Evolutionary conservation across 352 stramenopile species (phyloP), one percentile per base, ranked within the genome.

Genomic region (Pythium chondricola): DNA sequence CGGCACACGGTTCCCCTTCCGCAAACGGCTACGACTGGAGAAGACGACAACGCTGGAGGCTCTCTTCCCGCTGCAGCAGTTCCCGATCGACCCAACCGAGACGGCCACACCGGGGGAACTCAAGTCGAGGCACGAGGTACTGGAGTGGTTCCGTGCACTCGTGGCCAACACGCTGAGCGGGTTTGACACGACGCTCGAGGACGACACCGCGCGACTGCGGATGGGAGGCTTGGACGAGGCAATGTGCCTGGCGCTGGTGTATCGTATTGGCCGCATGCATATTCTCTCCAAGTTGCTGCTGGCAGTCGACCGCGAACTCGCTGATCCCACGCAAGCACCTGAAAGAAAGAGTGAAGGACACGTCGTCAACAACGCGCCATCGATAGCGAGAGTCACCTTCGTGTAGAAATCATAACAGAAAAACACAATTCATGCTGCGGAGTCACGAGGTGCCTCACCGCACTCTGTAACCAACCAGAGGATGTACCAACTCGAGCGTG

Each of bases 11-110:
- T 65, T 83, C 32, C 67, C 67, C 9, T 83, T 83, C 45, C 57
- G 72, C 39, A 65, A 66, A 25, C 56, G 71, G 13, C 53, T 88
- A 6, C 69, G 71, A 16, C 59, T 85, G 20, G 74, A 87, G 41
- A 47, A 55, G 10, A 42, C 66, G 33, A 77, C 60, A 24, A 77
- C 65, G 2, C 55, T 86, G 14, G 61, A 79, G 6, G 67, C 74
- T 33, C 43, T 86, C 16, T 74, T 84, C 32, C 71, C 74, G 18
- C 43, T 74, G 3, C 2, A 35, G 3, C 24, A 32, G 3, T 59
- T 60, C 47, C 45, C 45, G 11, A 29, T 16, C 22, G 26, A 52
- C 4, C 16, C 8, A 18, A 26, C 10, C 13, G 20, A 29, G 2
- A 5, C n/a, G 18, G 32, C 10, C 13, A n/a, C n/a, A n/a, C n/a